These are phyloP conservation scores for Hypocrella siamensis DNA, from an alignment of 2,329 filamentous ascomycete genomes.

Conservation along the genomic window DNA sequence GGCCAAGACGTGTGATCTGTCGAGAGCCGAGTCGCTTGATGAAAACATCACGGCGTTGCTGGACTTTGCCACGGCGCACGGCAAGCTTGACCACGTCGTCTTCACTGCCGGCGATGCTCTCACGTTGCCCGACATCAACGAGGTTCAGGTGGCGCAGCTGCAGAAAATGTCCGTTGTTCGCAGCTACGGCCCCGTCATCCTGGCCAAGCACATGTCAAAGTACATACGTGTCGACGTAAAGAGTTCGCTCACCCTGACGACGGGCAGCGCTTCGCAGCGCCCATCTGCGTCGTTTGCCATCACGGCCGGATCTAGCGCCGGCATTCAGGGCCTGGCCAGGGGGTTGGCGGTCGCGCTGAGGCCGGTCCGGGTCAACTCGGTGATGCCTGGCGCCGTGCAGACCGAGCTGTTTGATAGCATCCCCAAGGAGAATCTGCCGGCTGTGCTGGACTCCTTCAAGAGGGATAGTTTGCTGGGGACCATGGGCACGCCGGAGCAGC, in stretches of 20 bases:
- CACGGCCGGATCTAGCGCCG: slow-evolving; percentile 30
- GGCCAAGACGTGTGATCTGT: slow-evolving; percentile 10
- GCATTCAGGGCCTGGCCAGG: slow-evolving; percentile 34
- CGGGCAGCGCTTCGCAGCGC: slow-evolving; percentile 32
- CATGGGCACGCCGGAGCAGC: slow-evolving; percentile 19
- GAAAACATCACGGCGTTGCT: slow-evolving; percentile 33
- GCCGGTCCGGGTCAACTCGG: slow-evolving; percentile 47
- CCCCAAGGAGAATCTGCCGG: slow-evolving; percentile 5
- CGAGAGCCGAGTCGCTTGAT: slow-evolving; percentile 7
- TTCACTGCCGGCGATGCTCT: slow-evolving; percentile 36
- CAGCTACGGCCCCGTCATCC: slow-evolving; percentile 31
- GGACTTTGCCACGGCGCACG: slow-evolving; percentile 25
- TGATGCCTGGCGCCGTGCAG: slow-evolving; percentile 20
- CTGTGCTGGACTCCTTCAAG: slow-evolving; percentile 5
- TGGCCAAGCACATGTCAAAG: slow-evolving; percentile 30
- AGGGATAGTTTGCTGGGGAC: slow-evolving; percentile 8
- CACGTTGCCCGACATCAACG: slow-evolving; percentile 19
- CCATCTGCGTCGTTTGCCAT: slow-evolving; percentile 36
- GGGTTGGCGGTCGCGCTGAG: slow-evolving; percentile 46
- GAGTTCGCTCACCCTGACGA: slow-evolving; percentile 40
- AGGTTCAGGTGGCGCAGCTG: slow-evolving; percentile 23
- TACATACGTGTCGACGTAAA: slow-evolving; percentile 24
- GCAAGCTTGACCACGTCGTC: slow-evolving; percentile 39
- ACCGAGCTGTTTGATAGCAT: slow-evolving; percentile 23
- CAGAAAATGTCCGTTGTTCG: slow-evolving; percentile 29